Conservation (phyloP, 129 eudicot species). For the Flaveria trinervia region DNA sequence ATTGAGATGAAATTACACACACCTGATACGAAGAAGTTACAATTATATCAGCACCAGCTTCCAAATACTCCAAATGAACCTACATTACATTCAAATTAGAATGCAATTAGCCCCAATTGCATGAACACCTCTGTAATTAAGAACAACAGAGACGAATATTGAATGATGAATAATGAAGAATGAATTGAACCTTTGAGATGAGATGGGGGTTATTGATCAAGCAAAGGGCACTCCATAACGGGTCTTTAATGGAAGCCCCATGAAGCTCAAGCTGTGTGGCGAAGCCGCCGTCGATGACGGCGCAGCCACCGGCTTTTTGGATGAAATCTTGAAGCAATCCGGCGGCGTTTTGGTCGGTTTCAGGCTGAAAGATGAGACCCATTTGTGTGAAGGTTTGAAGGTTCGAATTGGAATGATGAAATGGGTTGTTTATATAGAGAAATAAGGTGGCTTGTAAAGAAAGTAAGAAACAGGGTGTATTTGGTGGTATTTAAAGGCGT, state of each 20-base stretch:
- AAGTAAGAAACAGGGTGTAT: constrained; percentile 29
- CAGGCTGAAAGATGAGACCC: constrained; percentile 31
- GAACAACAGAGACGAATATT: too few relatives aligned
- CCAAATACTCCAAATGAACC: constrained; percentile 89
- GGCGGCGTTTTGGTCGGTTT: constrained; percentile 3
- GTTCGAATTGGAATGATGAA: constrained; percentile 4
- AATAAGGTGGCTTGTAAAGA: not conserved
- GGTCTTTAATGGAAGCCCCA: constrained; percentile 79
- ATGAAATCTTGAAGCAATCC: constrained; percentile 59
- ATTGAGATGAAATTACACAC: constrained; percentile 14
- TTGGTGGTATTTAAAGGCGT: constrained; percentile 27
- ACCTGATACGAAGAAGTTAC: constrained; percentile 96
- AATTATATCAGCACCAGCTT: constrained; percentile 90
- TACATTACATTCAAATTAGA: constrained; percentile 21
- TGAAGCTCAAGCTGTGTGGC: constrained; percentile 83
- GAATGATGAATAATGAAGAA: not conserved
- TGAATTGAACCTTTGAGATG: constrained; percentile 46
- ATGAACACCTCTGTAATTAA: too few relatives aligned
- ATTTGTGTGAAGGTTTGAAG: not conserved
- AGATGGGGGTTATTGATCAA: constrained; percentile 75
- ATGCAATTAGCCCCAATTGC: constrained; percentile 27
- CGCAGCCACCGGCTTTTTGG: constrained; percentile 77
- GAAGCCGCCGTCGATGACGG: constrained; percentile 80
- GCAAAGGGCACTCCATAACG: constrained; percentile 85
- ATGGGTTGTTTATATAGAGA: not conserved